These are phyloP conservation scores for Mucuna pruriens DNA, from an alignment of 306 rosid species.

Conservation along the genomic window DNA sequence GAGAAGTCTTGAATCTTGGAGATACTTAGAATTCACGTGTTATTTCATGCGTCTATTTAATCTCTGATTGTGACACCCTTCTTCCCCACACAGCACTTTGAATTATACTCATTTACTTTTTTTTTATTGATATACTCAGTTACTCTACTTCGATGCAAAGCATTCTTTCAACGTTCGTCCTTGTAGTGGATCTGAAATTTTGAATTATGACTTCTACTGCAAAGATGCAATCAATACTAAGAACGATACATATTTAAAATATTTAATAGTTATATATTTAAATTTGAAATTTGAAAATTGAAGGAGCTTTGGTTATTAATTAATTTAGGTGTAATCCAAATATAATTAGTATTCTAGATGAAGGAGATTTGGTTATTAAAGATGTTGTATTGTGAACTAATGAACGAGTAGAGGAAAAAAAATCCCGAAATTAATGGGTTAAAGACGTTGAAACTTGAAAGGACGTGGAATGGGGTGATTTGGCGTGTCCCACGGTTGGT, in stretches of 20 bases:
- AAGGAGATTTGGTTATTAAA: not conserved
- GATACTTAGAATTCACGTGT: not conserved
- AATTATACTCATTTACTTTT: not conserved
- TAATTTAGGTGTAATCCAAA: too few species aligned
- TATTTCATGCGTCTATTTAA: not conserved
- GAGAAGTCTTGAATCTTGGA: not conserved
- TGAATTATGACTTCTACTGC: not conserved
- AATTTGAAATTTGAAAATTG: too few species aligned
- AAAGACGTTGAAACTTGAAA: constrained; percentile 18
- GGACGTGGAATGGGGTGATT: constrained; percentile 11
- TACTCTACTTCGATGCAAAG: not conserved
- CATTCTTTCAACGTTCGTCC: not conserved
- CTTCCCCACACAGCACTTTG: not conserved
- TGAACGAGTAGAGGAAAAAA: not conserved
- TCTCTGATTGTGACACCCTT: not conserved
- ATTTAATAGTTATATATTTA: too few species aligned
- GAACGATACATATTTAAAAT: too few species aligned
- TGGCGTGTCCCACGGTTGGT: constrained; percentile 63
- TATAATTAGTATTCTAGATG: not conserved
- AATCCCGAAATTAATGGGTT: constrained; percentile 34
- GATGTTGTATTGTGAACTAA: not conserved
- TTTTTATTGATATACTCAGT: too few species aligned
- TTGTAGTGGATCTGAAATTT: not conserved
- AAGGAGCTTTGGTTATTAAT: too few species aligned
- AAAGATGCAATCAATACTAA: too few species aligned